Evolutionary conservation across 768 basidiomycete genomes (phyloP).

Genomic region (Xerocomellus amylosporus): DNA sequence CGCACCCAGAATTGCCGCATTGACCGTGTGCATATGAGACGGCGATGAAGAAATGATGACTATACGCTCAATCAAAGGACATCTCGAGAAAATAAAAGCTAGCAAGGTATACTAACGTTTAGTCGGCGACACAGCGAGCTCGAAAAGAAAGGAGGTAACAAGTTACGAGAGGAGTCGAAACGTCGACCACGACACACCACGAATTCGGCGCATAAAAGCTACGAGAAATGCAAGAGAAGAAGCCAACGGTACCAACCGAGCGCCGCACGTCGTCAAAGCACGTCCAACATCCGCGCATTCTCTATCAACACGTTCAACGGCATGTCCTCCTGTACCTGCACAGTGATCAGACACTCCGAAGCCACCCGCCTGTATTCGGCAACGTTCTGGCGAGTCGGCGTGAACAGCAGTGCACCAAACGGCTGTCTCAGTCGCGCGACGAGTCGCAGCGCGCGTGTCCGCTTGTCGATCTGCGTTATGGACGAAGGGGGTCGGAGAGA

Average conservation of each 20-base stretch:
- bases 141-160: too few relatives aligned
- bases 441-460: not conserved
- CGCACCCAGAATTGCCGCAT: too few relatives aligned
- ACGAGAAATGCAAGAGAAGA: too few relatives aligned
- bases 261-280: not conserved
- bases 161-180: too few relatives aligned
- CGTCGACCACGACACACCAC: not conserved
- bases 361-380: constrained; percentile 11
- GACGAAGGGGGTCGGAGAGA: not conserved
- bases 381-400: not conserved
- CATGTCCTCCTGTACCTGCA: constrained; percentile 2
- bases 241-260: too few relatives aligned
- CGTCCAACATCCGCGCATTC: not conserved
- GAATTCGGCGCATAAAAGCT: too few relatives aligned
- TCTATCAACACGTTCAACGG: not conserved
- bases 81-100: too few relatives aligned
- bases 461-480: not conserved
- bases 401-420: constrained; percentile 11
- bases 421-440: not conserved
- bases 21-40: too few relatives aligned
- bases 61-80: too few relatives aligned
- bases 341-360: constrained; percentile 8
- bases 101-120: too few relatives aligned
- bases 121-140: too few relatives aligned
- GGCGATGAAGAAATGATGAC: too few relatives aligned